phyloP scores from a whole-genome alignment of 2,329 filamentous ascomycete genomes.

The Neonectria ditissima region DNA sequence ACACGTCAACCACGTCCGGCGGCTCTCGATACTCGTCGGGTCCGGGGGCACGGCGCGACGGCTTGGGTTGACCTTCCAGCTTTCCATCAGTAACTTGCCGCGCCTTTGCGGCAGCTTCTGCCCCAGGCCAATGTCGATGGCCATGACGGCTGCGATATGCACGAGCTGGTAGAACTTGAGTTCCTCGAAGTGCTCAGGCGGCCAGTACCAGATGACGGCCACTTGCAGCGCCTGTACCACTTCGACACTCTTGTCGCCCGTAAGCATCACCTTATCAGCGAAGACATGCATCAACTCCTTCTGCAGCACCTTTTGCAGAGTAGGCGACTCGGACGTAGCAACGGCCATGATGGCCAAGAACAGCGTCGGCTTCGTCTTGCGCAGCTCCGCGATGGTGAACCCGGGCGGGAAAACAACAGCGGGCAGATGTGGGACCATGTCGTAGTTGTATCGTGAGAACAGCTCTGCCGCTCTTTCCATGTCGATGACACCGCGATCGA shows the following conservation, averaged over 20 bases:
- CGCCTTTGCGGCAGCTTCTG: constrained; percentile 46
- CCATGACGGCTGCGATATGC: constrained; percentile 84
- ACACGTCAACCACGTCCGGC: constrained; percentile 69
- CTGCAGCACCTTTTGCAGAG: constrained; percentile 71
- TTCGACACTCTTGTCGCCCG: constrained; percentile 85
- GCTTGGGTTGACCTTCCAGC: constrained; percentile 57
- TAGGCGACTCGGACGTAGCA: constrained; percentile 68
- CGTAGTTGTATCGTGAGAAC: constrained; percentile 68
- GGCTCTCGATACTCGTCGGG: constrained; percentile 65
- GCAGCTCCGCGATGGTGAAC: constrained; percentile 66
- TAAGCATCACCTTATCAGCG: constrained; percentile 79
- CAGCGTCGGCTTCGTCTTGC: constrained; percentile 70
- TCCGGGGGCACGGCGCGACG: constrained; percentile 59
- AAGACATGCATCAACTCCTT: constrained; percentile 78
- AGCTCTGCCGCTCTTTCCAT: constrained; percentile 66
- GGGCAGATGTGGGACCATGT: constrained; percentile 72
- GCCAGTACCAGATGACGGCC: constrained; percentile 85
- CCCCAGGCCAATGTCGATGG: constrained; percentile 84
- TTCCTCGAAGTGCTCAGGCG: constrained; percentile 85
- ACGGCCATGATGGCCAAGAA: constrained; percentile 79
- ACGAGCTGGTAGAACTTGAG: constrained; percentile 91
- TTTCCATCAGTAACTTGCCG: constrained; percentile 37
- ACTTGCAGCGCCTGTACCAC: constrained; percentile 83
- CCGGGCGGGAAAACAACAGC: constrained; percentile 69
- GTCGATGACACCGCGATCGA: constrained; percentile 71